A percentile compares a stretch with the other conserved stretches of the same genome.
Conservation (phyloP, 1,284 basidiomycete species). For the Naganishia liquefaciens region DNA sequence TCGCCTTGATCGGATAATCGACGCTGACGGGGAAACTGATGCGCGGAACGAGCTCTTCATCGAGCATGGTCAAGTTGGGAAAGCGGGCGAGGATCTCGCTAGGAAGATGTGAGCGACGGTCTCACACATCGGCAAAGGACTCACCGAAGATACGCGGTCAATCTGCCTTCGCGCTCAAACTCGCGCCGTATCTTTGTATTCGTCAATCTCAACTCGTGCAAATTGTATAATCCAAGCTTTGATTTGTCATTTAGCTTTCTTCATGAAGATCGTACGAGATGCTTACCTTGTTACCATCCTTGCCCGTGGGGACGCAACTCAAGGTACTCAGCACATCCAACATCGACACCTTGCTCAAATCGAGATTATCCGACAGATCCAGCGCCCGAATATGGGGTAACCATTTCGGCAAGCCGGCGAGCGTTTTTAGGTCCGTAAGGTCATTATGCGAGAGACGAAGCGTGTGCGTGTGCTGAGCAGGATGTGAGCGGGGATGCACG, state of each 20-base stretch:
- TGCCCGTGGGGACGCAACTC: conserved; percentile 12
- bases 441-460: conserved; percentile 49
- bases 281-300: conserved; percentile 12
- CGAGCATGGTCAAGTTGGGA: conserved; percentile 51
- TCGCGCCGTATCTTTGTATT: conserved; percentile 21
- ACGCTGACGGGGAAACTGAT: conserved; percentile 46
- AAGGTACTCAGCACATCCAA: conserved; percentile 25
- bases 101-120: background rate
- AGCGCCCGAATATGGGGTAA: conserved; percentile 51
- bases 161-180: background rate
- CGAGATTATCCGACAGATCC: conserved; percentile 50
- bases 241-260: background rate
- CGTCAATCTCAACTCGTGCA: conserved; percentile 26
- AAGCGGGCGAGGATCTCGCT: conserved; percentile 52
- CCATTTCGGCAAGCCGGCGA: conserved; percentile 41
- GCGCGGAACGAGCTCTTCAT: conserved; percentile 58
- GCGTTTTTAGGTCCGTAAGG: conserved; percentile 41
- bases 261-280: background rate
- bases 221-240: conserved; percentile 20
- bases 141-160: conserved; percentile 21
- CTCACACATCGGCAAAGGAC: background rate
- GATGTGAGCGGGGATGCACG: conserved; percentile 16
- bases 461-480: conserved; percentile 43
- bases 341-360: conserved; percentile 33
- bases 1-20: conserved; percentile 39